Percentiles rank a stretch among this genome's conserved stretches.
phyloP scores from a whole-genome alignment of 306 rosid species.

The Prunus campanulata region DNA sequence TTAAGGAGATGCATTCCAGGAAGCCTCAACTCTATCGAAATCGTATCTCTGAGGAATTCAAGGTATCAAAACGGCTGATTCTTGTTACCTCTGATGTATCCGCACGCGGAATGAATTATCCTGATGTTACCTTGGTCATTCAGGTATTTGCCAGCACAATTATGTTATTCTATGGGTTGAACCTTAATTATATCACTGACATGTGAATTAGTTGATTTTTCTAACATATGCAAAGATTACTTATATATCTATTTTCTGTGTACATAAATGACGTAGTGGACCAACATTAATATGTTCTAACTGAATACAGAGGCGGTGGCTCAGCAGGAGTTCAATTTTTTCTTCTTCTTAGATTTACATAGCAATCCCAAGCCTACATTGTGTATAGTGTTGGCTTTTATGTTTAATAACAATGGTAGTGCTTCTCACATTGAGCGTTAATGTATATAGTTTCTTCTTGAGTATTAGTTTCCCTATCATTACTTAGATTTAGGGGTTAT shows the following conservation, averaged over 20 bases:
- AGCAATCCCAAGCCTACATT: background rate
- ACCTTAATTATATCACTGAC: background rate
- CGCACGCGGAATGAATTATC: slow-evolving; percentile 89
- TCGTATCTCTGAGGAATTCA: slow-evolving; percentile 87
- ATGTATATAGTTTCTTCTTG: background rate
- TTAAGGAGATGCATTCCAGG: slow-evolving; percentile 87
- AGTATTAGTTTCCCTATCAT: background rate
- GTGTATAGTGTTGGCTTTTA: too few relatives aligned
- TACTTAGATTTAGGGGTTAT: background rate
- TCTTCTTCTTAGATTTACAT: background rate
- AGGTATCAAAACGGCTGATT: slow-evolving; percentile 63
- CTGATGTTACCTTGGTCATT: slow-evolving; percentile 90
- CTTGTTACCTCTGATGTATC: slow-evolving; percentile 94
- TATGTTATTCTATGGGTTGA: background rate
- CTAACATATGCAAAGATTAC: background rate
- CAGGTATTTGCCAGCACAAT: slow-evolving; percentile 47
- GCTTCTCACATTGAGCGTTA: background rate
- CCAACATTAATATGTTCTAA: background rate
- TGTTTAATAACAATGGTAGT: background rate
- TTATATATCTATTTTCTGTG: background rate
- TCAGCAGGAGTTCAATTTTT: background rate
- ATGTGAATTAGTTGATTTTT: background rate
- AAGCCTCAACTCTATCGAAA: slow-evolving; percentile 82
- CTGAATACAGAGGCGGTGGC: background rate
- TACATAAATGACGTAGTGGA: background rate